Conservation (phyloP, 345 rosid species). For the Aquilaria sinensis region DNA sequence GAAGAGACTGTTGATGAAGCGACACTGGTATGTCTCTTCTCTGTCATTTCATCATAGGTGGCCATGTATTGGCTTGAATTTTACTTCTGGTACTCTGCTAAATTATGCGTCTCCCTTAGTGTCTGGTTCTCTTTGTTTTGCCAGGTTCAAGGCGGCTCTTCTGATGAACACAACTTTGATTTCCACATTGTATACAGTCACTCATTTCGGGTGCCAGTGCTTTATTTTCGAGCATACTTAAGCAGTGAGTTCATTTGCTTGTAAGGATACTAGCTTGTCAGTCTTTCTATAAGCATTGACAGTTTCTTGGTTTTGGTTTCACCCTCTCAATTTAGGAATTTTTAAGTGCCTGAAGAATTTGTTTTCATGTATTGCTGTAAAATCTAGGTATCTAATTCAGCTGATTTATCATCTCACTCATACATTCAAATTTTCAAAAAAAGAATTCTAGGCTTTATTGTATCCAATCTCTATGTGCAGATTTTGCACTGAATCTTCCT, state of each 20-base stretch:
- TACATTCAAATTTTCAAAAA: too few relatives aligned
- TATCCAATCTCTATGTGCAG: too few relatives aligned
- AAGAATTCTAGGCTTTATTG: too few relatives aligned
- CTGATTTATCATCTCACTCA: too few relatives aligned
- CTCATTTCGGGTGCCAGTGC: slow-evolving; percentile 68
- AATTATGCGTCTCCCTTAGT: not conserved
- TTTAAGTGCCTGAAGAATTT: not conserved
- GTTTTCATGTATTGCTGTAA: too few relatives aligned
- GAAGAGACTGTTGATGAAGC: slow-evolving; percentile 47
- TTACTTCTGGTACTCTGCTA: not conserved
- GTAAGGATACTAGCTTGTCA: too few relatives aligned
- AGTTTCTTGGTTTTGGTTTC: not conserved
- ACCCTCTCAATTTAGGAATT: not conserved
- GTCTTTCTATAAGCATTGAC: too few relatives aligned
- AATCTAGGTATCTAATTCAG: too few relatives aligned
- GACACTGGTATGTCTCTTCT: slow-evolving; percentile 39
- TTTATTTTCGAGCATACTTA: slow-evolving; percentile 61
- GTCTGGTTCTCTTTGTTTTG: slow-evolving; percentile 7
- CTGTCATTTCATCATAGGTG: not conserved
- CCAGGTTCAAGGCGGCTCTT: slow-evolving; percentile 38
- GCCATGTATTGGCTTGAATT: not conserved
- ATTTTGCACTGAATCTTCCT: too few relatives aligned
- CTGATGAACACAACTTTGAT: slow-evolving; percentile 57
- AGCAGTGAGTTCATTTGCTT: slow-evolving; percentile 35
- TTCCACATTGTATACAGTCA: slow-evolving; percentile 70